These are phyloP conservation scores for Solanum rostratum DNA, from an alignment of 257 asterid species.

Conservation along the genomic window DNA sequence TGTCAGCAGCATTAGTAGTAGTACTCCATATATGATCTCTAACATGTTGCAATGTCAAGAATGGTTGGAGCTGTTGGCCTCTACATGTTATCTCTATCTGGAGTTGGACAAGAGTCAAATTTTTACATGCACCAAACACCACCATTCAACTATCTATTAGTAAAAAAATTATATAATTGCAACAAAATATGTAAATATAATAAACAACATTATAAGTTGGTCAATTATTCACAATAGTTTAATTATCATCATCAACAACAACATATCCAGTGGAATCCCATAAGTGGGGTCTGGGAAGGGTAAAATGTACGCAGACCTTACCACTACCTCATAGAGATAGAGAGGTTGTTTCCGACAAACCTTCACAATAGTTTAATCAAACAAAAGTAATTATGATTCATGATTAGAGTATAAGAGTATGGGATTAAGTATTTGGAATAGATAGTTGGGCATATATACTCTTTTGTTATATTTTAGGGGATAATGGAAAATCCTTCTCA, in stretches of 20 bases:
- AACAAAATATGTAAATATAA: neutral
- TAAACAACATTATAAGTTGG: too few relatives aligned
- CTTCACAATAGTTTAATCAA: neutral
- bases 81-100: constrained; percentile 90
- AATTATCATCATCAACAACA: too few relatives aligned
- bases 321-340: too few relatives aligned
- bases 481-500: neutral
- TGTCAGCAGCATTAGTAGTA: constrained; percentile 23
- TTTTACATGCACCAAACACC: neutral
- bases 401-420: neutral
- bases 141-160: neutral
- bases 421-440: neutral
- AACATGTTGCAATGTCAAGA: constrained; percentile 76
- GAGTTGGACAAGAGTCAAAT: neutral
- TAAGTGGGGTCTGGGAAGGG: too few relatives aligned
- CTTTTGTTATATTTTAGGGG: neutral
- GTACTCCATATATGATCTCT: constrained; percentile 69
- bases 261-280: too few relatives aligned
- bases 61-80: constrained; percentile 54
- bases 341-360: too few relatives aligned
- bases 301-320: too few relatives aligned
- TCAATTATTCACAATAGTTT: too few relatives aligned
- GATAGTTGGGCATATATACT: neutral
- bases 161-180: neutral
- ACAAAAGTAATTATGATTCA: neutral